A percentile compares a stretch with the other conserved stretches of the same genome.
These are phyloP conservation scores for Eucalyptus curtisii DNA, from an alignment of 345 rosid species.

Conservation along the genomic window DNA sequence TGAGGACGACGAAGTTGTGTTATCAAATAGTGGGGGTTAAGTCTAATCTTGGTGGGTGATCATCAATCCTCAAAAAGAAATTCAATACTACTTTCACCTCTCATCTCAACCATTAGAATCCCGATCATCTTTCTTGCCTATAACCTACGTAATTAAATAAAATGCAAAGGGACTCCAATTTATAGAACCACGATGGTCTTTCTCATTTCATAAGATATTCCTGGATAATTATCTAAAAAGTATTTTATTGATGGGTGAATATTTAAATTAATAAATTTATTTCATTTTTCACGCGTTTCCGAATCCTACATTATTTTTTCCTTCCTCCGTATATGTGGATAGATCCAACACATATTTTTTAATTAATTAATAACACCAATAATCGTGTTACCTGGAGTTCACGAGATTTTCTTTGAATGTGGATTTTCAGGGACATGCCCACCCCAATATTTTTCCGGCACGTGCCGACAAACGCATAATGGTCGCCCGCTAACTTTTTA, in stretches of 20 bases:
- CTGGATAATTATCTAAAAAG: accelerated
- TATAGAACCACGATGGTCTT: accelerated
- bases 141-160: background rate
- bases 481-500: background rate
- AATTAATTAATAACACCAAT: background rate
- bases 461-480: background rate
- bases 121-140: accelerated
- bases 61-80: no score
- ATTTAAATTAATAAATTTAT: no score
- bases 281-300: background rate
- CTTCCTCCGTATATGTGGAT: background rate
- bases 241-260: background rate
- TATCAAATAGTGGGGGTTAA: no score
- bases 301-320: background rate
- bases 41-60: background rate
- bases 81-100: accelerated
- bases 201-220: no score
- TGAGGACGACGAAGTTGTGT: background rate
- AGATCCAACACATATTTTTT: no score
- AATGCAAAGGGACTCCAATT: accelerated
- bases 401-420: background rate
- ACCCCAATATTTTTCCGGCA: background rate
- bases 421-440: background rate
- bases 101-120: background rate
- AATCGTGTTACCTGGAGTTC: background rate